Evolutionary conservation across 2,329 filamentous ascomycete genomes (phyloP).

Genomic region (Sporothrix phasma): DNA sequence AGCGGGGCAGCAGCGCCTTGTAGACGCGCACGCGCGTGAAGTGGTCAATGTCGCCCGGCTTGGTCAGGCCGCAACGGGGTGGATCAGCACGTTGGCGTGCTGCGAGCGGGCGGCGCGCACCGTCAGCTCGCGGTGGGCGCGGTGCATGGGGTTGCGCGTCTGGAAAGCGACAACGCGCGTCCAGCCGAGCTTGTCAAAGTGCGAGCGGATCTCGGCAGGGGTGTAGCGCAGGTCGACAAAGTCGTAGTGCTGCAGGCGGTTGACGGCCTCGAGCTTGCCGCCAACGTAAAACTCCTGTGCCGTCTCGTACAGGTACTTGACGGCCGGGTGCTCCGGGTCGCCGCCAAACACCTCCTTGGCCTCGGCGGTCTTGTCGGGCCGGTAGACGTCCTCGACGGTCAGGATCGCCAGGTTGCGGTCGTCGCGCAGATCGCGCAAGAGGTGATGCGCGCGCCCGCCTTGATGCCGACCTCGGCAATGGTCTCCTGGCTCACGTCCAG

Average conservation of each 20-base stretch:
- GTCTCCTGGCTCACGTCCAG: conserved; percentile 71
- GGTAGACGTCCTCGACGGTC: conserved; percentile 91
- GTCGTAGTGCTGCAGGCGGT: conserved; percentile 95
- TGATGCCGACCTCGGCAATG: conserved; percentile 65
- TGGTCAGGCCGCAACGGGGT: conserved; percentile 95
- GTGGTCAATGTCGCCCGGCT: conserved; percentile 98
- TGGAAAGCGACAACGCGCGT: conserved; percentile 96
- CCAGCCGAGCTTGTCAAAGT: conserved; percentile 99
- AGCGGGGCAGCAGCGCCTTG: conserved; percentile 89
- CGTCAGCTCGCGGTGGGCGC: conserved; percentile 93
- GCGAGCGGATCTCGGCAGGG: conserved; percentile 82
- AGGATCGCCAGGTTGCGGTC: conserved; percentile 93
- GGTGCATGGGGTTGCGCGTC: conserved; percentile 98
- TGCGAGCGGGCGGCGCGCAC: conserved; percentile 91
- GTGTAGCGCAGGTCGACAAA: conserved; percentile 95
- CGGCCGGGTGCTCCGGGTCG: conserved; percentile 80
- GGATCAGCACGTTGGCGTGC: conserved; percentile 97
- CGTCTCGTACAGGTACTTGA: conserved; percentile 77
- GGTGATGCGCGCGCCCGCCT: conserved; percentile 71
- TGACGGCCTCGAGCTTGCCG: conserved; percentile 91
- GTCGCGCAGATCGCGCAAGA: conserved; percentile 92
- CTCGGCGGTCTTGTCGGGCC: conserved; percentile 81
- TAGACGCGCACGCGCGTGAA: conserved; percentile 99
- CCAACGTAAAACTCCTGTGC: conserved; percentile 86
- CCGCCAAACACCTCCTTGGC: conserved; percentile 91